A percentile compares a stretch with the other conserved stretches of the same genome.
phyloP scores from a whole-genome alignment of 345 rosid genomes.

The Mercurialis annua region DNA sequence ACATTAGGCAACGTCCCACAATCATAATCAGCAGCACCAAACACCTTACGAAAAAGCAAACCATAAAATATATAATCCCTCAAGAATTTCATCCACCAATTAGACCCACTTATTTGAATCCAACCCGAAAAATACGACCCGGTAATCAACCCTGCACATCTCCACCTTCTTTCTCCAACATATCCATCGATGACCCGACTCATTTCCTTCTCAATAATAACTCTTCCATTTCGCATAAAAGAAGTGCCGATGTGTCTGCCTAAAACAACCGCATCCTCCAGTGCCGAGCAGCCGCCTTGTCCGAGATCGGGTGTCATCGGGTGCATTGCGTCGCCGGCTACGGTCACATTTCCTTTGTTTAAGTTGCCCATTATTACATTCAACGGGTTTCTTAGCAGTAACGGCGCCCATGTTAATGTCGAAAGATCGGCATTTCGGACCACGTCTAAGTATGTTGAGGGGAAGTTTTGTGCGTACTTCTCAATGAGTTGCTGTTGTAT shows the following conservation, averaged over 20 bases:
- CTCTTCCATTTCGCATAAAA: conserved; percentile 1
- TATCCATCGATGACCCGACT: conserved; percentile 22
- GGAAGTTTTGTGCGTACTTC: conserved; percentile 25
- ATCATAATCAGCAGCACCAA: conserved; percentile 14
- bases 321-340: conserved; percentile 58
- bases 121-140: conserved; percentile 37
- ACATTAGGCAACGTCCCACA: conserved; percentile 36
- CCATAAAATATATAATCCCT: conserved; percentile 27
- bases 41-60: neutral
- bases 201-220: conserved; percentile 10
- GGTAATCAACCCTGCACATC: conserved; percentile 19
- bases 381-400: conserved; percentile 41
- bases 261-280: conserved; percentile 42
- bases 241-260: conserved; percentile 35
- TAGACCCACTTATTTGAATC: conserved; percentile 33
- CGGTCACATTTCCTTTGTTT: conserved; percentile 33
- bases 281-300: conserved; percentile 43
- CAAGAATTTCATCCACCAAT: conserved; percentile 31
- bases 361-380: conserved; percentile 31
- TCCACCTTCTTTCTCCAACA: conserved; percentile 35
- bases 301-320: conserved; percentile 50
- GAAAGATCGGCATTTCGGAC: conserved; percentile 28
- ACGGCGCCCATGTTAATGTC: conserved; percentile 29
- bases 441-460: conserved; percentile 20
- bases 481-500: conserved; percentile 24